Evolutionary conservation across 331 rosid species (phyloP).

Genomic region (Rhamnella rubrinervis): DNA sequence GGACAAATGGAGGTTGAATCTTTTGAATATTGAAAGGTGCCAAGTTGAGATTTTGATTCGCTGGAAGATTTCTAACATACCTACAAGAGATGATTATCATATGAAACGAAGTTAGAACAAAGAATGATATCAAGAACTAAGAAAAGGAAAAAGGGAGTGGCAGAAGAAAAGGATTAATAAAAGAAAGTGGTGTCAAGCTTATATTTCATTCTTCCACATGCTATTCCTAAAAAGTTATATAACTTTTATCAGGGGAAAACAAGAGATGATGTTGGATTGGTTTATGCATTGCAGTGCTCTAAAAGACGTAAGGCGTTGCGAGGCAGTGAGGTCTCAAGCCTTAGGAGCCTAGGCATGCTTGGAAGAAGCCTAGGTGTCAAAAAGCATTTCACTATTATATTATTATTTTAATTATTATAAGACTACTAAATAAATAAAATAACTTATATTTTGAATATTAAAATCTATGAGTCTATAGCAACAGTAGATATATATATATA

Average conservation of each 20-base stretch:
- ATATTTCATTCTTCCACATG: not conserved
- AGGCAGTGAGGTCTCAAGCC: too few relatives aligned
- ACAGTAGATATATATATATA: too few relatives aligned
- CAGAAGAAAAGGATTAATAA: not conserved
- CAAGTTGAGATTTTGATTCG: constrained; percentile 51
- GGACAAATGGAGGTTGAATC: constrained; percentile 69
- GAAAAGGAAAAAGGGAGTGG: not conserved
- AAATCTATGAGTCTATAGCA: too few relatives aligned
- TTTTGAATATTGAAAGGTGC: constrained; percentile 62
- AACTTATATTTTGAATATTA: too few relatives aligned
- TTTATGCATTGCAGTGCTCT: not conserved
- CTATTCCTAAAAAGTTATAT: not conserved
- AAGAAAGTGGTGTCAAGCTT: not conserved
- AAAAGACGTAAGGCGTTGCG: too few relatives aligned
- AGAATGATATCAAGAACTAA: not conserved
- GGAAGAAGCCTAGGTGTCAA: too few relatives aligned
- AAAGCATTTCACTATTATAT: too few relatives aligned
- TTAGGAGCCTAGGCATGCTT: too few relatives aligned
- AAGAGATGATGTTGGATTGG: not conserved
- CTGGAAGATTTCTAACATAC: constrained; percentile 70
- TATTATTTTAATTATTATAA: too few relatives aligned
- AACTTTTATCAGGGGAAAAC: not conserved
- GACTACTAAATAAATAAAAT: too few relatives aligned
- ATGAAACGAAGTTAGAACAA: not conserved
- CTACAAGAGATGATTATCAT: constrained; percentile 34